Conservation (phyloP, 768 basidiomycete species). For the Suillus alpinus region DNA sequence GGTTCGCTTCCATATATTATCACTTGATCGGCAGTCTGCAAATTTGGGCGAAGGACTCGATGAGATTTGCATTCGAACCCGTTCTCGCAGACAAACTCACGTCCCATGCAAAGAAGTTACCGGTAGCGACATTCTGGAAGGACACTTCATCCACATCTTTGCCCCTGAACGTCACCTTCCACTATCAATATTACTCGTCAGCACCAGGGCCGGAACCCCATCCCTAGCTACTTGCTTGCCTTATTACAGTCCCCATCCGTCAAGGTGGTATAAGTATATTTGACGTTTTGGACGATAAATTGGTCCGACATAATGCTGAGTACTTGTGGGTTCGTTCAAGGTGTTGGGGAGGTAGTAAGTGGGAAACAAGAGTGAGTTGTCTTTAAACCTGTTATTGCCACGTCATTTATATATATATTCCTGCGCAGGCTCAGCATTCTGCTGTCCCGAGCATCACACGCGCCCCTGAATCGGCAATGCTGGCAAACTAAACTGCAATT, state of each 20-base stretch:
- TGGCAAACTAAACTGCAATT: background rate
- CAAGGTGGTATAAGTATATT: too few species aligned
- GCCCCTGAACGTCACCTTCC: background rate
- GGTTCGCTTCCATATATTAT: too few species aligned
- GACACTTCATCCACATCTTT: too few species aligned
- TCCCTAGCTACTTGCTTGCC: background rate
- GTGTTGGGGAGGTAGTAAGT: background rate
- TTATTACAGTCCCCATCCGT: background rate
- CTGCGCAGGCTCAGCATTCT: background rate
- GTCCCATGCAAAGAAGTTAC: background rate
- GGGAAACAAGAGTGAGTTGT: background rate
- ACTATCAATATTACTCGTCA: background rate
- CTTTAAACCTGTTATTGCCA: background rate
- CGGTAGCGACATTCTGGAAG: background rate
- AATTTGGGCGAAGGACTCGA: background rate
- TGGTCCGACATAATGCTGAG: too few species aligned
- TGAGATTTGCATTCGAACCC: background rate
- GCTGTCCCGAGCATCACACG: background rate
- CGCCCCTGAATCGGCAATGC: background rate
- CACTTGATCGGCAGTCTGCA: background rate
- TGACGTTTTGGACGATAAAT: too few species aligned
- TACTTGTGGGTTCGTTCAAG: too few species aligned
- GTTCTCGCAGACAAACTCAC: background rate
- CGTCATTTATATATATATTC: background rate
- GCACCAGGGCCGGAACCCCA: background rate